These are phyloP conservation scores for Capniomyces stellatus DNA, from an alignment of 371 early-diverging fungal species.

Conservation along the genomic window DNA sequence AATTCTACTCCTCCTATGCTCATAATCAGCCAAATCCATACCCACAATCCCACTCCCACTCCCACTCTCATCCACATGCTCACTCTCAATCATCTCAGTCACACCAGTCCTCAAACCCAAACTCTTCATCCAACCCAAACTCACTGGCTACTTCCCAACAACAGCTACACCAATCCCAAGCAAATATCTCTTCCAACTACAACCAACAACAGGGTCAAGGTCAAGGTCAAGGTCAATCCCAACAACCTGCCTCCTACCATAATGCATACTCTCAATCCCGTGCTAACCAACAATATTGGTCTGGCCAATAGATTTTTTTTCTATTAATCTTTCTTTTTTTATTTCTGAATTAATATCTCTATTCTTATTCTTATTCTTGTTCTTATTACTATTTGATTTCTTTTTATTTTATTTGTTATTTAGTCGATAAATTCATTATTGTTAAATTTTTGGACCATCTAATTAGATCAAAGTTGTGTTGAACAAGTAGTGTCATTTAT, in stretches of 20 bases:
- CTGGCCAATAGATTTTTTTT: too few relatives aligned
- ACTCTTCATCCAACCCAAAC: not conserved
- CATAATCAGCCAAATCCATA: too few relatives aligned
- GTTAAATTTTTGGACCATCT: not conserved
- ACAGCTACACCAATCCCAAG: not conserved
- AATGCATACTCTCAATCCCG: not conserved
- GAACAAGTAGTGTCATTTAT: too few relatives aligned
- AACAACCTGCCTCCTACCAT: not conserved
- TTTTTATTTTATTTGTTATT: not conserved
- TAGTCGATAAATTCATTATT: not conserved
- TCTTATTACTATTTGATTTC: not conserved
- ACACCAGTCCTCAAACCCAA: not conserved
- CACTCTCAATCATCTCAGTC: not conserved
- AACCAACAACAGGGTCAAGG: not conserved
- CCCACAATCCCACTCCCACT: too few relatives aligned
- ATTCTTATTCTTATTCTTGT: not conserved
- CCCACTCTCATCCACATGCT: too few relatives aligned
- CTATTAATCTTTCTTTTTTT: too few relatives aligned
- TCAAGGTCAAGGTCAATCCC: not conserved
- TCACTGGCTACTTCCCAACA: not conserved
- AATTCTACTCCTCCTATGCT: too few relatives aligned
- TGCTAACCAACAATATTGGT: conserved; percentile 7
- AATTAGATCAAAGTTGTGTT: too few relatives aligned
- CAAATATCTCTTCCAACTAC: too few relatives aligned
- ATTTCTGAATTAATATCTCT: not conserved